These are phyloP conservation scores for Phytopythium ostracodes DNA, from an alignment of 352 stramenopile genomes.

Conservation along the genomic window DNA sequence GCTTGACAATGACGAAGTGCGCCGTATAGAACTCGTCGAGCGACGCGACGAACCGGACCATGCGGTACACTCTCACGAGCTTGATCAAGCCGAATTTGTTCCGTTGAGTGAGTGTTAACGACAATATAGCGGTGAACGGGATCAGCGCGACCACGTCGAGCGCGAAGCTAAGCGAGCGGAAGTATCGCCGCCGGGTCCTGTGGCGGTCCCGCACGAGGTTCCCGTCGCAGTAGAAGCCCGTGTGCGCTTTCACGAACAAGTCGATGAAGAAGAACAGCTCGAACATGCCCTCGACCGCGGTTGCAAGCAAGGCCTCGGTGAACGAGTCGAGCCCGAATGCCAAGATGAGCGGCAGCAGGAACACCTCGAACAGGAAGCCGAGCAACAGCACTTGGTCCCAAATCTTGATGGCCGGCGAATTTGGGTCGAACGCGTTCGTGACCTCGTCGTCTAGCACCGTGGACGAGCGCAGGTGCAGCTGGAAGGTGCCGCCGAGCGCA, in stretches of 20 bases:
- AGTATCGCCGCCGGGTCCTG: constrained; percentile 38
- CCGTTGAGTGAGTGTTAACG: background rate
- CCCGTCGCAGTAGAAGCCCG: constrained; percentile 52
- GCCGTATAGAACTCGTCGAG: constrained; percentile 64
- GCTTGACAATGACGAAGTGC: constrained; percentile 49
- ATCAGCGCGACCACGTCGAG: constrained; percentile 49
- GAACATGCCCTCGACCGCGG: background rate
- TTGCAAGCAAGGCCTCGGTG: background rate
- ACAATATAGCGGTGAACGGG: constrained; percentile 14
- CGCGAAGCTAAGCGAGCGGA: constrained; percentile 39
- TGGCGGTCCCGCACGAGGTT: constrained; percentile 48
- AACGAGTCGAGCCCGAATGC: constrained; percentile 31
- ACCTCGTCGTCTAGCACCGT: constrained; percentile 20
- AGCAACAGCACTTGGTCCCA: constrained; percentile 61
- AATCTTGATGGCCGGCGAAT: constrained; percentile 26
- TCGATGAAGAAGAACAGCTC: constrained; percentile 56
- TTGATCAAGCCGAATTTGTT: constrained; percentile 19
- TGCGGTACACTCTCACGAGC: constrained; percentile 34
- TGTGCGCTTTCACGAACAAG: constrained; percentile 52
- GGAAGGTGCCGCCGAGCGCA: constrained; percentile 13
- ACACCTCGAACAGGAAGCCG: constrained; percentile 47
- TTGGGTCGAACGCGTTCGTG: constrained; percentile 48
- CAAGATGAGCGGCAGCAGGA: constrained; percentile 53
- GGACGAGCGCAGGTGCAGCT: constrained; percentile 12
- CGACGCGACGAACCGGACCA: constrained; percentile 41